Base-by-base conservation (phyloP, 2,329 filamentous ascomycete species). In the Fusarium abutilonis region DNA sequence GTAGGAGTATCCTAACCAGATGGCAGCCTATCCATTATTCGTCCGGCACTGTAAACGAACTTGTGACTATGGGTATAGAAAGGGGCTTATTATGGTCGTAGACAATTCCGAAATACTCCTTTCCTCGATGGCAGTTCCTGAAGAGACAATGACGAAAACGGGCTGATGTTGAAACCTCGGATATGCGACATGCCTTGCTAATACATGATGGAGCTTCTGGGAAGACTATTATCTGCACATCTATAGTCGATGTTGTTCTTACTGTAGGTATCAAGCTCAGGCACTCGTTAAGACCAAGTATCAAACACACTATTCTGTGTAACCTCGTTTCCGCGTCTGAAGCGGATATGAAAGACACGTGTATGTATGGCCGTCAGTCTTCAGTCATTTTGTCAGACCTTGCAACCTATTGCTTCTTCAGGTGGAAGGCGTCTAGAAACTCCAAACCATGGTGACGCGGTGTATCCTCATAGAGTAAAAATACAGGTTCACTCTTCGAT, bases 91-190 rank as follows among this genome's bases (percentile, higher is more conserved):
- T n/a, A 5, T 38, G 35, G 1, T 45, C 35, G 15, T 52, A 59
- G n/a, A 52, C n/a, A 4, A 52, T 52, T 2, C 29, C 40, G 26
- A 57, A 59, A 15, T 59, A 59, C 11, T 35, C 13, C 9, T 35
- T 14, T 2, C 40, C 41, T 32, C 8, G 15, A 4, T 17, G n/a
- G 9, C 49, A 48, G 19, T 48, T 15, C 11, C 13, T 23, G 32
- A 52, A 48, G 10, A 17, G 19, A 36, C 48, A 31, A 11, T 21
- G 19, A 14, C 36, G 19, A 11, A 13, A 6, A 9, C 11, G 17
- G 17, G 31, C 6, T 38, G 15, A 21, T 19, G 13, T 10, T 39
- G 13, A 8, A 7, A 23, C 36, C 9, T 14, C 19, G 2, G 36
- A 21, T 21, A 39, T 23, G 19, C 19, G 17, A 11, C 36, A 23